These are phyloP conservation scores for Paecilomyces sp. DNA, from an alignment of 2,329 filamentous ascomycete genomes.

Conservation along the genomic window DNA sequence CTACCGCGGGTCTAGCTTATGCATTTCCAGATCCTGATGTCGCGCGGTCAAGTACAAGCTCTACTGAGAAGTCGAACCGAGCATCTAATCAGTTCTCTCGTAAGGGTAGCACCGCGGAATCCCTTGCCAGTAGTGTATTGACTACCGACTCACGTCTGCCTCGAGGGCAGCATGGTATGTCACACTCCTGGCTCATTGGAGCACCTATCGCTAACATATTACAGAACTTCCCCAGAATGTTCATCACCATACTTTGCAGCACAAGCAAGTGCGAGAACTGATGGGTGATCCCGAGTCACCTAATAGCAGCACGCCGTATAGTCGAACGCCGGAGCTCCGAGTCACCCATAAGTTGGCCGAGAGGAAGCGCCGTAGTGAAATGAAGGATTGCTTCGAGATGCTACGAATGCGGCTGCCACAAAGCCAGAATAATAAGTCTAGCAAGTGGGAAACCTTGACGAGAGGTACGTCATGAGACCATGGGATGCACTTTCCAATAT, in stretches of 20 bases:
- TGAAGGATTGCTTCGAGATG: conserved; percentile 46
- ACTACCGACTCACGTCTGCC: conserved; percentile 43
- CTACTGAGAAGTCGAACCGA: conserved; percentile 25
- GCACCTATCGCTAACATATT: conserved; percentile 2
- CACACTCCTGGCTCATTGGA: neutral
- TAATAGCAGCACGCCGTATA: conserved; percentile 39
- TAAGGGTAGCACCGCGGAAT: conserved; percentile 41
- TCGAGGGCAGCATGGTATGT: conserved; percentile 41
- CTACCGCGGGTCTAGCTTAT: conserved; percentile 44
- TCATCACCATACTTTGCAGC: conserved; percentile 42
- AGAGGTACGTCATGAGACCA: conserved; percentile 26
- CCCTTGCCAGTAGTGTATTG: conserved; percentile 39
- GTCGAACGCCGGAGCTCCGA: conserved; percentile 42
- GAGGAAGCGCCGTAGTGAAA: conserved; percentile 45
- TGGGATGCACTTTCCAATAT: neutral
- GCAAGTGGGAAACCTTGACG: conserved; percentile 46
- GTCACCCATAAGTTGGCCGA: conserved; percentile 46
- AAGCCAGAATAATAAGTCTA: conserved; percentile 44
- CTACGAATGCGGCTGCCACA: conserved; percentile 38
- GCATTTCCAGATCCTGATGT: conserved; percentile 45
- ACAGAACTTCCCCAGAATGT: conserved; percentile 40
- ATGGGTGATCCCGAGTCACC: conserved; percentile 38
- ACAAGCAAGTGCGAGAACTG: conserved; percentile 41
- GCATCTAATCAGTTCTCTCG: conserved; percentile 31
- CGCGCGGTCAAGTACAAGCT: conserved; percentile 30